These are phyloP conservation scores for Tylopilus sp. DNA, from an alignment of 1,284 basidiomycete species.

Conservation along the genomic window DNA sequence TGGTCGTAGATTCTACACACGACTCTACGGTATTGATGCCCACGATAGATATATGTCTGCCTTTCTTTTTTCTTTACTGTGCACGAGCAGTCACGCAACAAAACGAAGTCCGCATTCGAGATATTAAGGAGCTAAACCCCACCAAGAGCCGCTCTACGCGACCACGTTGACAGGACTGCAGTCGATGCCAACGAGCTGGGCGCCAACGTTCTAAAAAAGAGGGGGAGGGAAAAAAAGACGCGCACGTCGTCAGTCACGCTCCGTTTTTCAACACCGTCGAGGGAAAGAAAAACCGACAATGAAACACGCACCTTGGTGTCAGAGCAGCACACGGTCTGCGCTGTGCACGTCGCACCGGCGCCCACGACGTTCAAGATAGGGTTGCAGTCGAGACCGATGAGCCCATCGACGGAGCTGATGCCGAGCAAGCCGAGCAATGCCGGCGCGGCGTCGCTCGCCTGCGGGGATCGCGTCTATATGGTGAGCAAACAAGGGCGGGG, in stretches of 20 bases:
- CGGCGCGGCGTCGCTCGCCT: not conserved
- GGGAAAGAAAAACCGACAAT: not conserved
- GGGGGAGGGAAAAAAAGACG: not conserved
- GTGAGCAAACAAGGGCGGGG: no score
- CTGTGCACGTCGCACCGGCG: not conserved
- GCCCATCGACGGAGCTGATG: not conserved
- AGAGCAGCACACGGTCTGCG: slow-evolving; percentile 14
- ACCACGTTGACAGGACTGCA: slow-evolving; percentile 10
- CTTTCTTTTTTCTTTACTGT: not conserved
- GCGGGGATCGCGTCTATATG: not conserved
- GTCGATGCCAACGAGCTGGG: not conserved
- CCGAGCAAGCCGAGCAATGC: accelerated
- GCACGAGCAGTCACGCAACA: no score
- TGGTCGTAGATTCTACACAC: not conserved
- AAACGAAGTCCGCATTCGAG: not conserved
- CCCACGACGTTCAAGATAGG: not conserved
- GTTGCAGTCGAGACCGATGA: not conserved
- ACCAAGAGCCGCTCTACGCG: not conserved
- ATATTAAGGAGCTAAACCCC: not conserved
- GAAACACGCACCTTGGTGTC: slow-evolving; percentile 5
- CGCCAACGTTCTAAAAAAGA: no score
- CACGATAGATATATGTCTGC: not conserved
- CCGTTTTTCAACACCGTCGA: not conserved
- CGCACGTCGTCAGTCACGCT: not conserved
- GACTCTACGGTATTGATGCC: not conserved